Conservation (phyloP, 352 stramenopile species). For the Phytopythium mirpurense region DNA sequence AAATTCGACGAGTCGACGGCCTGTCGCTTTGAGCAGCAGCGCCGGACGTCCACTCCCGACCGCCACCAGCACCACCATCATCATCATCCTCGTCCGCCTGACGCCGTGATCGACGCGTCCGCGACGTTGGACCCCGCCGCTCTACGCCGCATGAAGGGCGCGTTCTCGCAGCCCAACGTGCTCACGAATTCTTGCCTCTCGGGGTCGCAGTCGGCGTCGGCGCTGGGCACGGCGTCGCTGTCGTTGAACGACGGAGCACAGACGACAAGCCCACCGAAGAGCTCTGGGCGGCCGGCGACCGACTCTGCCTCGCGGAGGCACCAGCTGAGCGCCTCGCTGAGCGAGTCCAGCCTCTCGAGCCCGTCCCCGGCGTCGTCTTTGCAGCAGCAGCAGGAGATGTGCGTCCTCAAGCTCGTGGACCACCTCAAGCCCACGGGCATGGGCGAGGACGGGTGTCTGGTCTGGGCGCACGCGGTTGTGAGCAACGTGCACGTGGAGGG, state of each 20-base stretch:
- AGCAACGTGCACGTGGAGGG: constrained; percentile 21
- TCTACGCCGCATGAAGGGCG: constrained; percentile 19
- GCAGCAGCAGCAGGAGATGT: constrained; percentile 35
- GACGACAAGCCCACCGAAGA: too few species aligned
- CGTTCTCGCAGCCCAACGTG: constrained; percentile 21
- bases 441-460: constrained; percentile 43
- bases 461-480: constrained; percentile 69
- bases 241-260: constrained; percentile 1
- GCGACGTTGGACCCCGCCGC: neutral
- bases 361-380: constrained; percentile 19
- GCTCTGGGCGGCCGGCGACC: neutral
- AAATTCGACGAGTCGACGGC: constrained; percentile 15
- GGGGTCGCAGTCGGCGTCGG: constrained; percentile 2
- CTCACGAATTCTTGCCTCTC: constrained; percentile 9
- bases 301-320: constrained; percentile 1
- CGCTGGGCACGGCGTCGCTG: constrained; percentile 4
- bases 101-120: neutral
- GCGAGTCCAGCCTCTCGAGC: constrained; percentile 32
- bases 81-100: constrained; percentile 22
- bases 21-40: constrained; percentile 1
- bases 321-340: constrained; percentile 17
- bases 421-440: constrained; percentile 32
- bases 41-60: neutral
- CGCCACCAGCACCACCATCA: constrained; percentile 17
- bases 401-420: constrained; percentile 47